Evolutionary conservation across 192 early-diverging fungal genomes (phyloP).

Genomic region (Chytriomyces sp.): DNA sequence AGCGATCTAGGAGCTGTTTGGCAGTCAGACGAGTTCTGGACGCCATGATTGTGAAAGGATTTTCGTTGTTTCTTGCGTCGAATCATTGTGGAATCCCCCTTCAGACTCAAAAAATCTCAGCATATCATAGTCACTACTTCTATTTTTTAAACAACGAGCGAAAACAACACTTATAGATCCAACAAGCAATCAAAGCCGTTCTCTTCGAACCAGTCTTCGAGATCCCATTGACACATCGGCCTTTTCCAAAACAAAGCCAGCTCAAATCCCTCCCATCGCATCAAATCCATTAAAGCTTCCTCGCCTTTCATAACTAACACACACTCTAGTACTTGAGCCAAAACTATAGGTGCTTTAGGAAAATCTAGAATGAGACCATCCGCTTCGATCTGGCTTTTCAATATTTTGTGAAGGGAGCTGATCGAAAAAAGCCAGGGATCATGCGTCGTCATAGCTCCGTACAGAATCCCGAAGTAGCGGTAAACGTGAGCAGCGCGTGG

Average conservation of each 20-base stretch:
- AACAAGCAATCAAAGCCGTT: conserved; percentile 6
- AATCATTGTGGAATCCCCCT: too few species aligned
- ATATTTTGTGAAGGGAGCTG: not conserved
- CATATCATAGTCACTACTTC: too few species aligned
- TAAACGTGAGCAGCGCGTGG: not conserved
- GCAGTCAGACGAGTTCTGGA: too few species aligned
- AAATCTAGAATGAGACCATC: not conserved
- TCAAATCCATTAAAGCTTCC: not conserved
- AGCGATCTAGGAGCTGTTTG: too few species aligned
- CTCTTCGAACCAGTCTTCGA: conserved; percentile 21
- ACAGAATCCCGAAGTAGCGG: conserved; percentile 22
- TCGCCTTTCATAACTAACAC: conserved; percentile 7
- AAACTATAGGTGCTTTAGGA: not conserved
- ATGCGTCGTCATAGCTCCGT: not conserved
- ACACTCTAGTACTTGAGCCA: not conserved
- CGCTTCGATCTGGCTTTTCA: not conserved
- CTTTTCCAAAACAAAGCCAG: not conserved
- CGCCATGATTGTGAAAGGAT: too few species aligned
- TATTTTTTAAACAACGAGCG: too few species aligned
- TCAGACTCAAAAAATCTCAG: too few species aligned
- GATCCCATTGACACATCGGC: not conserved
- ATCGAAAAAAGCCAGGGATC: not conserved
- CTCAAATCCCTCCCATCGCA: not conserved
- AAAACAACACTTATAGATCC: not conserved
- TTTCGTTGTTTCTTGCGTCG: too few species aligned